Conservation (phyloP, 2,329 filamentous ascomycete species). For the Alternaria sp. region DNA sequence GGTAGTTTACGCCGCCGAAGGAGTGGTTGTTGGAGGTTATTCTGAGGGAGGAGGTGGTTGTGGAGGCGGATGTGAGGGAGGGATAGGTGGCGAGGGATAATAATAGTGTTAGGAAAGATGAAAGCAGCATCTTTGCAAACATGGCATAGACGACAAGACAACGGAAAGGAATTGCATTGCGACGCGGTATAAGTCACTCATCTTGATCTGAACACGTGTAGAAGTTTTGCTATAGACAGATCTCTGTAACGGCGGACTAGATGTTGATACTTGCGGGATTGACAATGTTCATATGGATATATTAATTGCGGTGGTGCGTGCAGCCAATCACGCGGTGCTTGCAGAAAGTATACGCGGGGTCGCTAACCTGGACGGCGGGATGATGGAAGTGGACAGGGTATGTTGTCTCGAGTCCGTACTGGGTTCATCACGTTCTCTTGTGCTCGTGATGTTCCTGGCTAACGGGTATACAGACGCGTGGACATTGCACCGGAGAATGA, state of each 20-base stretch:
- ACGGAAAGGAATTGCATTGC: conserved; percentile 12
- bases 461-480: background rate
- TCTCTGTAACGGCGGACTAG: conserved; percentile 27
- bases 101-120: conserved; percentile 23
- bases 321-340: conserved; percentile 32
- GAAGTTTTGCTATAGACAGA: conserved; percentile 31
- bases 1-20: conserved; percentile 46
- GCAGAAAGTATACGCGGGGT: background rate
- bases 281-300: conserved; percentile 46
- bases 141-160: conserved; percentile 9
- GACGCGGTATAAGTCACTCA: conserved; percentile 28
- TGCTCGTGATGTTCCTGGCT: background rate
- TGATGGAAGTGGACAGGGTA: background rate
- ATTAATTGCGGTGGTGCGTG: conserved; percentile 39
- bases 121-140: conserved; percentile 30
- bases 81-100: conserved; percentile 23
- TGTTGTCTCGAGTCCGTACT: background rate
- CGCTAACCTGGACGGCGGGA: conserved; percentile 12
- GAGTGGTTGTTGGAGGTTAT: conserved; percentile 41
- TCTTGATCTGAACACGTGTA: conserved; percentile 44
- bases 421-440: background rate
- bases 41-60: conserved; percentile 27
- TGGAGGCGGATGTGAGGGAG: conserved; percentile 18
- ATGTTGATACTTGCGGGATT: conserved; percentile 35
- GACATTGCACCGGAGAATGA: background rate